These are phyloP conservation scores for Nitzschia sp. DNA, from an alignment of 108 stramenopile species.

Conservation along the genomic window DNA sequence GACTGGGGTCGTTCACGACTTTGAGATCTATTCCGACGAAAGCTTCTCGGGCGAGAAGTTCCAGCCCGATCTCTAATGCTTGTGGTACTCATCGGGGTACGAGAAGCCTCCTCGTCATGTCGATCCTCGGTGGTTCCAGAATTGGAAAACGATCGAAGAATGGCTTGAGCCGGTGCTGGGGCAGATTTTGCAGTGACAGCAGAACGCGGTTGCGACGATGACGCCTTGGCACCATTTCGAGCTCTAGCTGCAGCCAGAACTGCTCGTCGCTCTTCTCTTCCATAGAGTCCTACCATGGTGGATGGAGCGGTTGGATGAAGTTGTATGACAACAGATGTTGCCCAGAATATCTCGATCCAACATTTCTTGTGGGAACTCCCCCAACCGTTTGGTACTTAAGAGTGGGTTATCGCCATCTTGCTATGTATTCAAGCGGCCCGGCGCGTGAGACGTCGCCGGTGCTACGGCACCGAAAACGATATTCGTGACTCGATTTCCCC, in stretches of 20 bases:
- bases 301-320: background rate
- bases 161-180: too few species aligned
- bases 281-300: conserved; percentile 1
- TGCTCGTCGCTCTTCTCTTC: conserved; percentile 2
- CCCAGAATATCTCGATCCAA: too few species aligned
- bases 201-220: background rate
- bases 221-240: background rate
- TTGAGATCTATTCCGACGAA: background rate
- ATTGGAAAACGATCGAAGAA: background rate
- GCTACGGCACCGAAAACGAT: too few species aligned
- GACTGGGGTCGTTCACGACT: background rate
- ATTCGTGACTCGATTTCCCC: too few species aligned
- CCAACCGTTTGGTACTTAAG: too few species aligned
- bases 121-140: background rate
- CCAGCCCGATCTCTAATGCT: background rate
- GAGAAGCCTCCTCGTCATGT: background rate
- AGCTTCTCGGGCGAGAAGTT: background rate
- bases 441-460: too few species aligned
- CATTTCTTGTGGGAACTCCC: too few species aligned
- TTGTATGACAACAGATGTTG: too few species aligned
- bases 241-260: background rate
- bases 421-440: too few species aligned
- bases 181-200: background rate
- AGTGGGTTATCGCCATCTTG: too few species aligned
- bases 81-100: background rate